Evolutionary conservation across 345 rosid species (phyloP), one percentile per base, ranked within the genome.

Genomic region (Mallotus nudiflorus): DNA sequence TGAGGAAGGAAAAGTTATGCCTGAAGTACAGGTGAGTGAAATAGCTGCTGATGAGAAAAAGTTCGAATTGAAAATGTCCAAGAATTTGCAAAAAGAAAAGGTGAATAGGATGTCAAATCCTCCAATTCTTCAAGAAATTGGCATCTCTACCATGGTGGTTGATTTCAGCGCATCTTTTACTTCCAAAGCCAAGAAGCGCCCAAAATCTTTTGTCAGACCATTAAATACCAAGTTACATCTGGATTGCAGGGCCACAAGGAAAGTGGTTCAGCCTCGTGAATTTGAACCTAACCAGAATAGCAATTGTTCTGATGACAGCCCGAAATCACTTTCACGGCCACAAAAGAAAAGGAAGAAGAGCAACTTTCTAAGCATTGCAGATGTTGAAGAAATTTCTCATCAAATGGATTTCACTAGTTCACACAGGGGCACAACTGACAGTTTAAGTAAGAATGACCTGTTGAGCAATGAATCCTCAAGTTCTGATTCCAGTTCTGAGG

Each of bases 231-330:
- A 68, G 62, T 46, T 67, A 61, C 76, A 71, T 61, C 20, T 80
- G 40, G 53, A 64, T 65, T 35, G 71, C 70, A 77, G 79, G 72
- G 77, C 51, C 24, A 62, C 61, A 62, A 64, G 81, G 78, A 81
- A 80, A 58, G 56, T 66, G 59, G 55, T 61, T 37, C 59, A 16
- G 19, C 48, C 49, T 5, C 15, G 45, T 55, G 56, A 75, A 78
- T 46, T 3, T 59, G 84, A 73, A 65, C 62, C 65, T 50, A 73
- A 75, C 31, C 73, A 68, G 68, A 24, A 64, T 14, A 22, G 33
- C 57, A 46, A 19, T 37, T 67, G 44, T 55, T 20, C 65, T 53
- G 72, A 68, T 54, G 50, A 70, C 44, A 46, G 64, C 25, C 68
- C 13, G 52, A 73, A 33, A 42, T 60, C 45, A 50, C 29, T 53